Conservation (phyloP, 345 rosid genomes). For the Populus nigra region DNA sequence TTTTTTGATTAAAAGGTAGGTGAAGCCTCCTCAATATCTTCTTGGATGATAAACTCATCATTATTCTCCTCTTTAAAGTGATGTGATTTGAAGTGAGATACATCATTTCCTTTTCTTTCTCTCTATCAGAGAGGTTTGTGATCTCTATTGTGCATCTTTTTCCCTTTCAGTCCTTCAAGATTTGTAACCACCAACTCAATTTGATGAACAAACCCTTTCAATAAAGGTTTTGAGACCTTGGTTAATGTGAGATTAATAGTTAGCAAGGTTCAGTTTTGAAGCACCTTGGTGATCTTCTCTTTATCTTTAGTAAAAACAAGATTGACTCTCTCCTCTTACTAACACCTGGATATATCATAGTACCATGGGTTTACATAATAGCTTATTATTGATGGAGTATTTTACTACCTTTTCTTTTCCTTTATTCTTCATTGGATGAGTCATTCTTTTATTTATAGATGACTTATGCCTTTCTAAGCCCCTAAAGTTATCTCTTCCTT, state of each 20-base stretch:
- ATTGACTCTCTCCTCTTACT: rapidly evolving
- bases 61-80: not conserved
- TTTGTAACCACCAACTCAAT: not conserved
- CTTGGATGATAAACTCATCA: not conserved
- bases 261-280: not conserved
- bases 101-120: not conserved
- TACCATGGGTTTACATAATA: too few relatives aligned
- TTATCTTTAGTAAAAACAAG: not conserved
- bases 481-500: too few relatives aligned
- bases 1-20: too few relatives aligned
- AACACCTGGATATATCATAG: not conserved
- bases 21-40: not conserved
- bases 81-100: not conserved
- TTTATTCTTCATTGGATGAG: not conserved
- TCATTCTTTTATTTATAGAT: too few relatives aligned
- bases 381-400: not conserved
- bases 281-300: rapidly evolving
- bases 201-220: not conserved
- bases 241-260: not conserved
- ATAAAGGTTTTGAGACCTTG: not conserved
- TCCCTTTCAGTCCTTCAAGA: not conserved
- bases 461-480: too few relatives aligned
- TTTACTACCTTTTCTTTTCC: not conserved
- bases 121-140: not conserved
- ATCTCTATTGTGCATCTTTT: not conserved